Evolutionary conservation across 1,284 basidiomycete genomes (phyloP).

Genomic region (Naganishia cerealis): DNA sequence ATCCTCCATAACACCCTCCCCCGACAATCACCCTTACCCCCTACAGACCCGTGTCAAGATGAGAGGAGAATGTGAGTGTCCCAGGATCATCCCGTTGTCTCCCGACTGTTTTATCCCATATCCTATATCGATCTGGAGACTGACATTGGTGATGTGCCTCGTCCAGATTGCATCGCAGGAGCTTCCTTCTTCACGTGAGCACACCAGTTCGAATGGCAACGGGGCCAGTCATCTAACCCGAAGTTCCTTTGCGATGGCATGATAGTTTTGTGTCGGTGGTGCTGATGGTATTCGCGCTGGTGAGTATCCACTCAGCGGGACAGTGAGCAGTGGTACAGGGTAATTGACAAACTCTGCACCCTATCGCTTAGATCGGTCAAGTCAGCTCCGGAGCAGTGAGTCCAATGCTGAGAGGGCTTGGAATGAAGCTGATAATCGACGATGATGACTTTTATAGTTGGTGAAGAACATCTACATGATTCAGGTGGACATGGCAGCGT

Average conservation of each 20-base stretch:
- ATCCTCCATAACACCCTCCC: neutral
- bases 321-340: no score
- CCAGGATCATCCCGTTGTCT: neutral
- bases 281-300: constrained; percentile 45
- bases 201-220: neutral
- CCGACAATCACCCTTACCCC: neutral
- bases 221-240: neutral
- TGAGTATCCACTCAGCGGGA: constrained; percentile 3
- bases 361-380: constrained; percentile 47
- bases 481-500: constrained; percentile 49
- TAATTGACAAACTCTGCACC: neutral
- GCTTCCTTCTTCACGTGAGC: constrained; percentile 44
- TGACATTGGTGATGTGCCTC: neutral
- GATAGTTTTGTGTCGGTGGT: constrained; percentile 44
- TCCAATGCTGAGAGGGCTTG: neutral
- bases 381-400: constrained; percentile 40
- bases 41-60: constrained; percentile 13
- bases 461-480: constrained; percentile 46
- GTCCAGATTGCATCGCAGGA: constrained; percentile 48
- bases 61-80: constrained; percentile 34
- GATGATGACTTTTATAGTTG: constrained; percentile 27
- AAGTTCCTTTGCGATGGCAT: neutral
- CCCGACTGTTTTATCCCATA: neutral
- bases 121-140: neutral
- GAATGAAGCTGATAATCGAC: neutral